phyloP scores from a whole-genome alignment of 148 eudicot genomes.

The Silene conica region DNA sequence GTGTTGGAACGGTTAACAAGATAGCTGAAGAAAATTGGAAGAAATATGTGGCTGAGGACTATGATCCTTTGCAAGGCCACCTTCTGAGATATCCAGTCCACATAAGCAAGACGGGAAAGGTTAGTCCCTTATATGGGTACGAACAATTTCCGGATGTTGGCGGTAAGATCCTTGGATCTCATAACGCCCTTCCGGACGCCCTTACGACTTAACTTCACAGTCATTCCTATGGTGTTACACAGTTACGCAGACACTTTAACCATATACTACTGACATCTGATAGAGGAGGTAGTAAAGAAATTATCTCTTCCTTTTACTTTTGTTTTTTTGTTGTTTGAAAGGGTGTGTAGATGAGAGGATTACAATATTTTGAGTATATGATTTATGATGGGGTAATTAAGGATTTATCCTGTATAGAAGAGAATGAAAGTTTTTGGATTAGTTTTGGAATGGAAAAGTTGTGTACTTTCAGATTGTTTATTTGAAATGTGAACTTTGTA shows the following conservation, averaged over 20 bases:
- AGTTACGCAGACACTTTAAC: background rate
- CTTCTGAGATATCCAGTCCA: constrained; percentile 43
- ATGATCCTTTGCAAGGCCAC: constrained; percentile 45
- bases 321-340: background rate
- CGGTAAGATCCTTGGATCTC: constrained; percentile 53
- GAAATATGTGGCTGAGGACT: constrained; percentile 33
- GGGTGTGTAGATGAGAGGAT: constrained; percentile 22
- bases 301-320: background rate
- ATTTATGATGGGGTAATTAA: constrained; percentile 2
- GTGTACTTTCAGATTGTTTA: background rate
- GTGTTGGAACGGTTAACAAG: constrained; percentile 35
- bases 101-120: constrained; percentile 35
- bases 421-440: constrained; percentile 8
- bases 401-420: constrained; percentile 22
- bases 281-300: background rate
- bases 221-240: background rate
- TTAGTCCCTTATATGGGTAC: constrained; percentile 30
- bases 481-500: background rate
- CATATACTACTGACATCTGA: constrained; percentile 1
- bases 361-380: constrained; percentile 12
- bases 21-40: constrained; percentile 56
- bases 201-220: constrained; percentile 33
- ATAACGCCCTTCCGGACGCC: constrained; percentile 46
- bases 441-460: background rate
- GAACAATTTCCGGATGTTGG: constrained; percentile 54